Evolutionary conservation across 1,139 yeast genomes (phyloP), one percentile per base, ranked within the genome.

Genomic region (Diutina scorzettiae): DNA sequence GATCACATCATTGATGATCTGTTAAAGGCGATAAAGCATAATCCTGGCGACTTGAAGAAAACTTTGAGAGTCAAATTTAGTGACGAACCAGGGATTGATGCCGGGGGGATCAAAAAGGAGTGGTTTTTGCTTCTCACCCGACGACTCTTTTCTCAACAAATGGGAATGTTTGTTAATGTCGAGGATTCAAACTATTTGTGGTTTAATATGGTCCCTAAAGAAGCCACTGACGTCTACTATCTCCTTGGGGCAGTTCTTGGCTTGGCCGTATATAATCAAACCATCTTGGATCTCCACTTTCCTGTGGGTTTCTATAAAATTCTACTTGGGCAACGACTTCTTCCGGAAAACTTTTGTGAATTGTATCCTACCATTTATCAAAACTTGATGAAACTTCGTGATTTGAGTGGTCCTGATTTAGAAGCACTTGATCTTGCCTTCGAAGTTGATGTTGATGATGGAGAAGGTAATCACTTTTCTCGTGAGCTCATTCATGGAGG

Each of bases 11-110:
- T 86, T 0, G 74, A 71, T 41, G 98, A 91, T 57, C 85, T 96
- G 1, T 60, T 91, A 29, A 63, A 69, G n/a, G 69, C 76, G 44
- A 77, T 89, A 31, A 73, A 75, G 44, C 54, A 60, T 9, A 75
- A 79, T 51, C 75, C 72, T 39, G 59, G 60, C 11, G 86, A 84
- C 51, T 64, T 89, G 47, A 79, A 81, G 53, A 89, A 87, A 55
- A 73, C 86, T 2, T 60, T 89, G 24, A 69, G 77, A 48, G 81
- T 91, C 11, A 89, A 83, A 51, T 91, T 91, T 57, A 59, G 81
- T 3, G 79, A 79, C 43, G 97, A 91, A 53, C 93, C 91, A 0
- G 97, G 97, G 0, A 71, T 89, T 19, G 98, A 91, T 63, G 96
- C 87, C 0, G 98, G 97, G 1, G 98, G 98, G 0, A 66, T 89